phyloP scores from a whole-genome alignment of 179 eudicot genomes.

The Corrigiola litoralis region DNA sequence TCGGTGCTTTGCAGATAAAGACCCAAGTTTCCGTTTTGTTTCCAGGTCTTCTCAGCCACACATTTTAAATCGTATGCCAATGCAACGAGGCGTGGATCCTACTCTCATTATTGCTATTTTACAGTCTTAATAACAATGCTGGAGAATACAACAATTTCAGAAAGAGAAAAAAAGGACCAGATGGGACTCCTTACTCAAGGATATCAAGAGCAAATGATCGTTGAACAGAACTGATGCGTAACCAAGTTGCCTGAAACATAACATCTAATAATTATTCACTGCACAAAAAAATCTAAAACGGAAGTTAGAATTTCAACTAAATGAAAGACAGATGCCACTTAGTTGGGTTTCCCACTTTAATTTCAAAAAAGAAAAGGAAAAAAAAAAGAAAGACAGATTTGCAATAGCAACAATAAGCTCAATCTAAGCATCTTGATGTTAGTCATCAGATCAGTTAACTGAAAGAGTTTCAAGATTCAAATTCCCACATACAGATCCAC shows the following conservation, averaged over 20 bases:
- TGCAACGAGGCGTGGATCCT: constrained; percentile 1
- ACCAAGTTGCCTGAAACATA: constrained; percentile 74
- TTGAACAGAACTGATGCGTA: constrained; percentile 65
- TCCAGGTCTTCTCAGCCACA: too few relatives aligned
- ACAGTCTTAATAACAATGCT: neutral
- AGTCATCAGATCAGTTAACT: constrained; percentile 5
- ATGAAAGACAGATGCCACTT: neutral
- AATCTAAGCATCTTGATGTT: neutral
- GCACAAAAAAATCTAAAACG: neutral
- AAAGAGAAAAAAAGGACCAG: constrained; percentile 4
- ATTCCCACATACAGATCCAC: constrained; percentile 99
- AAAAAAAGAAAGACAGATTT: neutral
- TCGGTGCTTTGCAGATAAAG: too few relatives aligned
- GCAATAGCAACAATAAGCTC: constrained; percentile 6
- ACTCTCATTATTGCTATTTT: neutral
- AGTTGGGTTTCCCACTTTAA: too few relatives aligned
- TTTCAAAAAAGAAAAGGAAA: too few relatives aligned
- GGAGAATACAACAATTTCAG: neutral
- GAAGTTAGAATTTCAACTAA: neutral
- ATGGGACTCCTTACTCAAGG: constrained; percentile 90
- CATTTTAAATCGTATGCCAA: too few relatives aligned
- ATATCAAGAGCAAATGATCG: constrained; percentile 94
- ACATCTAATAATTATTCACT: constrained; percentile 6
- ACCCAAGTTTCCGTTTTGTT: too few relatives aligned
- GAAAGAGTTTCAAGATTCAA: constrained; percentile 17